Evolutionary conservation across 225 moss, liverwort and hornwort species (phyloP).

Genomic region (Sphagnum contortum): DNA sequence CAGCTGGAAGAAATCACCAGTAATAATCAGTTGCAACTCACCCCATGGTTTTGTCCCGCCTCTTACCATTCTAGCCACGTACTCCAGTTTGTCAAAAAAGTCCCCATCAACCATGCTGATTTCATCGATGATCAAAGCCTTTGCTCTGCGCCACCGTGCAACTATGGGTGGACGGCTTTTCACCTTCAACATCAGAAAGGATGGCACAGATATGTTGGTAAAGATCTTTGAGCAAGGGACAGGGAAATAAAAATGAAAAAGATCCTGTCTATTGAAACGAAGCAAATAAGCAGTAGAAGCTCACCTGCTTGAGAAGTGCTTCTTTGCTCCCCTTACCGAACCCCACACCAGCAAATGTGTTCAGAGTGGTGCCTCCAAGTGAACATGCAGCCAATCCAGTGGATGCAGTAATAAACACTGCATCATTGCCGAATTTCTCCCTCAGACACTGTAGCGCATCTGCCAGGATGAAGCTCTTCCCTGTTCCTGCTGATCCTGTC

Average conservation of each 20-base stretch:
- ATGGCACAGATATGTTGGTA: not conserved
- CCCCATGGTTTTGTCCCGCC: constrained; percentile 50
- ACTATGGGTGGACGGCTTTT: constrained; percentile 44
- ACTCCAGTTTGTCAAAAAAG: constrained; percentile 83
- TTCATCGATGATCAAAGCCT: constrained; percentile 79
- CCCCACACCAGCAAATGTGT: constrained; percentile 77
- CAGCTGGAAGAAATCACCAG: constrained; percentile 93
- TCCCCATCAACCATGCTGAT: constrained; percentile 96
- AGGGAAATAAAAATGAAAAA: no score
- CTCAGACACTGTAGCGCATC: constrained; percentile 53
- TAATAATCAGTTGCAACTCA: constrained; percentile 81
- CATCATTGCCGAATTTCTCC: constrained; percentile 36
- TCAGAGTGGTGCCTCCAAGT: constrained; percentile 73
- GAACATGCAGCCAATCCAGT: constrained; percentile 89
- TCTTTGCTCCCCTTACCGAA: constrained; percentile 48
- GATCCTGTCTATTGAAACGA: no score
- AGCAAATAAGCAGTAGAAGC: not conserved
- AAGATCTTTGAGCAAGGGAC: no score
- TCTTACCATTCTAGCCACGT: constrained; percentile 54
- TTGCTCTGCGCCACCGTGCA: constrained; percentile 53
- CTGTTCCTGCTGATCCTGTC: constrained; percentile 81
- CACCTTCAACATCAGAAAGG: constrained; percentile 22
- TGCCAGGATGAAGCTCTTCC: constrained; percentile 72
- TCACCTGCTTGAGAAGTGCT: constrained; percentile 44
- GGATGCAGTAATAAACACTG: constrained; percentile 79